Conservation (phyloP, 495 filamentous ascomycete genomes). For the Evansstolkia leycettana region DNA sequence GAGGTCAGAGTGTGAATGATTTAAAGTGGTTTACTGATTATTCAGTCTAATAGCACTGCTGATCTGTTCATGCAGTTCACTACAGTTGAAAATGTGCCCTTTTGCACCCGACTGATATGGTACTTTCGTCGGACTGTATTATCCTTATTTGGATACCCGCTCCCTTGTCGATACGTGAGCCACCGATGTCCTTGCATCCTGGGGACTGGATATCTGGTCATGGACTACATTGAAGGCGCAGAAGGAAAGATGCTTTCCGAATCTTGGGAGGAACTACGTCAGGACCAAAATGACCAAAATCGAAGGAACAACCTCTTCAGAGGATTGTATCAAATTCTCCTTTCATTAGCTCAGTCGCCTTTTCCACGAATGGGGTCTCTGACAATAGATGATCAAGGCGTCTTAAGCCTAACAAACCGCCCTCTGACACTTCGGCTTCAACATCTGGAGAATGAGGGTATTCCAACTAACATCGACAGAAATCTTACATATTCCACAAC, state of each 20-base stretch:
- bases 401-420: constrained; percentile 17
- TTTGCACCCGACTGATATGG: constrained; percentile 6
- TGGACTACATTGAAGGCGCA: constrained; percentile 5
- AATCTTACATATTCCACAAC: constrained; percentile 12
- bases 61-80: constrained; percentile 1
- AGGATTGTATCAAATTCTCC: constrained; percentile 15
- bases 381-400: constrained; percentile 15
- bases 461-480: constrained; percentile 13
- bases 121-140: constrained; percentile 3
- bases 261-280: constrained; percentile 10
- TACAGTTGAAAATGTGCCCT: constrained; percentile 1
- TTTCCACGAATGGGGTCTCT: constrained; percentile 25
- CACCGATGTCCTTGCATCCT: no score
- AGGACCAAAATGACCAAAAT: constrained; percentile 7
- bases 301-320: constrained; percentile 16
- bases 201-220: neutral
- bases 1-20: constrained; percentile 10
- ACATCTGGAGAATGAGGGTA: constrained; percentile 20
- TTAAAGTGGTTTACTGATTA: constrained; percentile 1
- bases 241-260: constrained; percentile 21
- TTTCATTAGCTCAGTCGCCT: constrained; percentile 16
- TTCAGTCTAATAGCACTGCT: constrained; percentile 2
- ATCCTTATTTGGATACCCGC: constrained; percentile 8
- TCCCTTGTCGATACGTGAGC: constrained; percentile 3
- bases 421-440: constrained; percentile 14